Base-by-base conservation (phyloP, 1,284 basidiomycete genomes). In the Serendipita sp. region DNA sequence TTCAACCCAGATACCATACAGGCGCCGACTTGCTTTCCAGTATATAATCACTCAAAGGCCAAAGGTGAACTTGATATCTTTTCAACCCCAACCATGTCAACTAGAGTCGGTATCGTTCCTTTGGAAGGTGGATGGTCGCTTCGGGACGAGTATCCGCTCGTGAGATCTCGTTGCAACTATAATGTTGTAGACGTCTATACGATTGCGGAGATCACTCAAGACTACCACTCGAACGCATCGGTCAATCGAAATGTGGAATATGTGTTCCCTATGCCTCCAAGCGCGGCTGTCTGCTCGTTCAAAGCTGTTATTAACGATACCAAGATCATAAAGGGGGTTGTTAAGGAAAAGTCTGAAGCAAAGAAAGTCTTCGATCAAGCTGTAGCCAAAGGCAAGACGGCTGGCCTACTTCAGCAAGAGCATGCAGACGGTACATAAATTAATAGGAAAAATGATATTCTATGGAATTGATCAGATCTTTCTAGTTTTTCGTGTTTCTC, bases 321-420 rank as follows among this genome's bases (percentile, higher is more conserved):
- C 0, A 63, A 64, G 2, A 42, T 50, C n/a, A 60, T 69, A 41
- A 42, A 64, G 1, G 70, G 69, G 0, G 43, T 66, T 0, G 68
- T 70, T 17, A 63, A 69, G 63, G 68, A 70, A 58, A 64, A 65
- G 35, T 58, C 60, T 2, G 34, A 67, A 61, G 70, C 69, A 3
- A 64, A 65, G 43, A 17, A 61, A 6, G 60, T 47, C 38, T 71
- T 68, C 47, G 61, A 69, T 8, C 53, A 62, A 1, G 69, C 70
- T 0, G 42, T 61, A 1, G 15, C 58, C 15, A 30, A n/a, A 22
- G 32, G 60, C 5, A 61, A 73, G 64, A 66, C 70, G 2, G 73
- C 80, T 0, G 80, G 76, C 0, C 68, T 84, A 43, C 68, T 82
- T 10, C 75, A 81, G 65, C 76, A 74, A 67, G 78, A 77, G 2